Evolutionary conservation across 768 basidiomycete genomes (phyloP), one percentile per base, ranked within the genome.

Genomic region (Hygrophorus russula): DNA sequence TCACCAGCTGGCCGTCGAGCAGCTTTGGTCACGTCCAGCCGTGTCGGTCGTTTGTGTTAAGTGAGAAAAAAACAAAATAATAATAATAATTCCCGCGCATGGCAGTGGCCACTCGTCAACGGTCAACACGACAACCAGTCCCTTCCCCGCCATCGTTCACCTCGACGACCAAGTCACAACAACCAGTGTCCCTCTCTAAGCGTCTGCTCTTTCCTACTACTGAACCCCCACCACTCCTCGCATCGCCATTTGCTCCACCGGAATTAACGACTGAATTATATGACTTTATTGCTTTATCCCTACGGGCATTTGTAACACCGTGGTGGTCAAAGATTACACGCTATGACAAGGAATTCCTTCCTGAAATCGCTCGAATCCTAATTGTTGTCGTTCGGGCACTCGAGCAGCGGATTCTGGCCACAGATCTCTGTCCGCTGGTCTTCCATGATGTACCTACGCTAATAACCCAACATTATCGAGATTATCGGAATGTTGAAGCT

Each of bases 271-370:
- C 70, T 4, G 82, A 84, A 55, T 59, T 84, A 4, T 89, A 90
- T 54, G 82, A 90, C 60, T 69, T 89, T 46, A 67, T 89, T 27
- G 87, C 89, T 0, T 79, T 90, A 46, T 73, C 79, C 8, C 69
- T 92, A 17, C 73, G 88, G 28, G 86, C 86, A 5, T 83, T 71
- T 53, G 76, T 92, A 30, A 74, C 78, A 37, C 81, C 84, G 1
- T 92, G 88, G 89, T 92, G 88, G 84, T 69, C 82, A 27, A 85
- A 78, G 53, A 70, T 91, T 42, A 76, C 87, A 1, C 74, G 83
- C 46, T 85, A 86, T 49, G 88, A 91, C 72, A 86, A 76, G 54
- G 80, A 87, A 44, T 72, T 92, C 45, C 72, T 89, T 19, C 81
- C 84, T 17, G 75, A 83, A 49, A 74, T 89, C 39, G 70, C 80